These are phyloP conservation scores for Boletus bicolor DNA, from an alignment of 768 basidiomycete species.

Conservation along the genomic window DNA sequence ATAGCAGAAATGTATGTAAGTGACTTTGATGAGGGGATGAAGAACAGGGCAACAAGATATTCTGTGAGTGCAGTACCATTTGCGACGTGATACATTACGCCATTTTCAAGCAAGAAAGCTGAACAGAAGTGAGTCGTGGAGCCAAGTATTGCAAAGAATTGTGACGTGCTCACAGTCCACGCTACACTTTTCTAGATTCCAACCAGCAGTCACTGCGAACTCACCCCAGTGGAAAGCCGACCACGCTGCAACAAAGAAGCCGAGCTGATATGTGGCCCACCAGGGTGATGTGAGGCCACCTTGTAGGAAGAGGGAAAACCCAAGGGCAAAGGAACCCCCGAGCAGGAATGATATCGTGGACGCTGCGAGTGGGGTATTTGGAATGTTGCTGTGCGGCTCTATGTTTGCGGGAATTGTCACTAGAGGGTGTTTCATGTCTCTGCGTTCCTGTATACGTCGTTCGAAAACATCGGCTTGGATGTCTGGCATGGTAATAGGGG, in stretches of 20 bases:
- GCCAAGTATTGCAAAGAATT: background rate
- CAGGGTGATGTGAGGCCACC: slow-evolving; percentile 45
- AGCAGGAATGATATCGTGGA: slow-evolving; percentile 82
- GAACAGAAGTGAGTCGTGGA: slow-evolving; percentile 2
- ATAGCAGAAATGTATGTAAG: slow-evolving; percentile 53
- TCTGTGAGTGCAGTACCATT: slow-evolving; percentile 76
- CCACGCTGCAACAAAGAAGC: slow-evolving; percentile 82
- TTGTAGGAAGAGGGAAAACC: slow-evolving; percentile 45
- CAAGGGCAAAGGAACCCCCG: slow-evolving; percentile 66
- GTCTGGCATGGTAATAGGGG: slow-evolving; percentile 28
- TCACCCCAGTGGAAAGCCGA: slow-evolving; percentile 90
- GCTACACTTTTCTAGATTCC: slow-evolving; percentile 90
- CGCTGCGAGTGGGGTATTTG: slow-evolving; percentile 85
- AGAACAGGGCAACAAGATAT: slow-evolving; percentile 69
- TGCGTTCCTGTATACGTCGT: slow-evolving; percentile 43
- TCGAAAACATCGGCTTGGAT: slow-evolving; percentile 37
- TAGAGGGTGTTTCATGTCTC: slow-evolving; percentile 38
- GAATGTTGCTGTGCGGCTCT: slow-evolving; percentile 53
- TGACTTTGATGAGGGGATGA: slow-evolving; percentile 61
- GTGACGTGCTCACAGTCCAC: slow-evolving; percentile 74
- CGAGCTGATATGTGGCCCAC: slow-evolving; percentile 76
- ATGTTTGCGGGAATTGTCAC: slow-evolving; percentile 50
- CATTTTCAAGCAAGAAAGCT: slow-evolving; percentile 96
- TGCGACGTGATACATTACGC: slow-evolving; percentile 78
- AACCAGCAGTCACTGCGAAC: slow-evolving; percentile 93